phyloP scores from a whole-genome alignment of 176 grass and related monocot species.

The Hyparrhenia diplandra region DNA sequence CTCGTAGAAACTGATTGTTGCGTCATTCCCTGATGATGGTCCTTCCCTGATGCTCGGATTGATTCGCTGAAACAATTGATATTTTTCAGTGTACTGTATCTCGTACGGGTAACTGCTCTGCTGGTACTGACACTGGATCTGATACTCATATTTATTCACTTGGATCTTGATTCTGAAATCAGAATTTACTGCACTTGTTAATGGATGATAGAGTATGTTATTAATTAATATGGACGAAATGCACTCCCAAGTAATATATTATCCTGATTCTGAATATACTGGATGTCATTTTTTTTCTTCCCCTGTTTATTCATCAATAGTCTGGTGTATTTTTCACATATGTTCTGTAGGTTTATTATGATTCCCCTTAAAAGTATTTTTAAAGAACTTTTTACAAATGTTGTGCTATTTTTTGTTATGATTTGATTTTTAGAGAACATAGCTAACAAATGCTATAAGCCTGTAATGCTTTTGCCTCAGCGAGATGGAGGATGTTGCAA shows the following conservation, averaged over 20 bases:
- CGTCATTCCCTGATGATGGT: slow-evolving; percentile 18
- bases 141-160: background rate
- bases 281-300: background rate
- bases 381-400: too few species aligned
- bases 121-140: slow-evolving; percentile 18
- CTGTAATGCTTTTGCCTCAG: too few species aligned
- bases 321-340: background rate
- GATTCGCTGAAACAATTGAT: background rate
- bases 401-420: too few species aligned
- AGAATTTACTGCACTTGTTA: background rate
- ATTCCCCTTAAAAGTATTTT: too few species aligned
- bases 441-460: too few species aligned
- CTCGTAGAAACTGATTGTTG: too few species aligned
- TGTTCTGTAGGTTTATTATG: background rate
- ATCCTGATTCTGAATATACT: background rate
- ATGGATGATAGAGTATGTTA: background rate
- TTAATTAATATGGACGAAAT: background rate
- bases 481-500: too few species aligned
- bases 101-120: background rate
- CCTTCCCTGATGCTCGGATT: background rate
- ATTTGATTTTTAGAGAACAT: too few species aligned
- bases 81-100: slow-evolving; percentile 32
- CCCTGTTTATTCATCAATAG: background rate
- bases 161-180: slow-evolving; percentile 10
- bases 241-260: background rate